Evolutionary conservation across 2,329 filamentous ascomycete genomes (phyloP).

Genomic region (Rhynchosporium secalis): DNA sequence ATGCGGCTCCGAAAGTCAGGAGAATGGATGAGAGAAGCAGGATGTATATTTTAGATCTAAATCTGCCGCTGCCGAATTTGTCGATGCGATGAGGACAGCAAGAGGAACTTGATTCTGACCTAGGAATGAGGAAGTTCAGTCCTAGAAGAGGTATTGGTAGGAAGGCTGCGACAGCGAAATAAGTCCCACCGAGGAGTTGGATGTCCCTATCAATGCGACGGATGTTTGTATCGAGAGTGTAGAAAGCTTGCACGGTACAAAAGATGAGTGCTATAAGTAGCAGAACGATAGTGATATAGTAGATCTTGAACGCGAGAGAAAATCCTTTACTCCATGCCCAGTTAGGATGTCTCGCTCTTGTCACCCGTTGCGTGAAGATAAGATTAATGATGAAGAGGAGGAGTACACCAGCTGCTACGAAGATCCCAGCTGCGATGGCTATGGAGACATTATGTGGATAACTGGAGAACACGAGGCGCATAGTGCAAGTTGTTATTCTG

Average conservation of each 20-base stretch:
- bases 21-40: constrained; percentile 59
- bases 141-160: constrained; percentile 61
- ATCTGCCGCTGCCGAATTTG: constrained; percentile 66
- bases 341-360: constrained; percentile 69
- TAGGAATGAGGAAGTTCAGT: constrained; percentile 49
- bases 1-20: constrained; percentile 68
- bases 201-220: constrained; percentile 58
- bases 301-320: constrained; percentile 52
- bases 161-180: constrained; percentile 65
- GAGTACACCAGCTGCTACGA: constrained; percentile 50
- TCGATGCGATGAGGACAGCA: constrained; percentile 44
- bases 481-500: constrained; percentile 37
- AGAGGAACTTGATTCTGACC: constrained; percentile 32
- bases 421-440: constrained; percentile 34
- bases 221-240: constrained; percentile 57
- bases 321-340: constrained; percentile 66
- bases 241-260: constrained; percentile 64
- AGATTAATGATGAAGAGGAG: constrained; percentile 78
- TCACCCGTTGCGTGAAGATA: constrained; percentile 71
- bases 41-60: constrained; percentile 65
- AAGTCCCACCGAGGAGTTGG: constrained; percentile 61
- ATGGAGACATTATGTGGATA: constrained; percentile 26
- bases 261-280: constrained; percentile 67
- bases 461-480: constrained; percentile 64
- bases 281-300: constrained; percentile 59